phyloP scores from a whole-genome alignment of 768 basidiomycete genomes.

The Glaciozyma antarctica region DNA sequence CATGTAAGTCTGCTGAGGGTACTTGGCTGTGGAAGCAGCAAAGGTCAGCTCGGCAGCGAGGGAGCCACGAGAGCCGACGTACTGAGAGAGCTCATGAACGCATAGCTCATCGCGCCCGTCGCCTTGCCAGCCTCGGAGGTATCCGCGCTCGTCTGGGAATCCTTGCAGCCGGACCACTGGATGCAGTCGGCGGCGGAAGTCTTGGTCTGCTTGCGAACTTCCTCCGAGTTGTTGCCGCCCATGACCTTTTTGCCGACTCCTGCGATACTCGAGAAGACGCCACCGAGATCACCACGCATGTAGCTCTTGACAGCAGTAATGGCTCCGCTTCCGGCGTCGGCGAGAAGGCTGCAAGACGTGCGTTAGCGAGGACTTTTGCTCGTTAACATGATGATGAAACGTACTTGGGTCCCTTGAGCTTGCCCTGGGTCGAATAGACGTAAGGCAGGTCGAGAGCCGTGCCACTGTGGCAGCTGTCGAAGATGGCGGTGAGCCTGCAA shows the following conservation, averaged over 20 bases:
- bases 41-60: background rate
- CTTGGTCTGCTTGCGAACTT: slow-evolving; percentile 50
- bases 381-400: background rate
- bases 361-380: background rate
- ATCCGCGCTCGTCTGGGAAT: slow-evolving; percentile 44
- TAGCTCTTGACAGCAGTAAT: slow-evolving; percentile 69
- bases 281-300: slow-evolving; percentile 66
- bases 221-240: slow-evolving; percentile 55
- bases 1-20: slow-evolving; percentile 41
- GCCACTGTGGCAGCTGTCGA: slow-evolving; percentile 35
- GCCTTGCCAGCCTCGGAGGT: slow-evolving; percentile 43
- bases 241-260: slow-evolving; percentile 66
- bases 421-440: slow-evolving; percentile 35
- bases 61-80: background rate
- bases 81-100: slow-evolving; percentile 14
- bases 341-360: slow-evolving; percentile 37
- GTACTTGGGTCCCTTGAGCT: slow-evolving; percentile 35
- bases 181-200: slow-evolving; percentile 80
- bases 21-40: slow-evolving; percentile 34
- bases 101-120: slow-evolving; percentile 47
- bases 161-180: slow-evolving; percentile 39
- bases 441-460: slow-evolving; percentile 57
- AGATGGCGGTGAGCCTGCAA: slow-evolving; percentile 64
- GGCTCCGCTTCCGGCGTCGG: slow-evolving; percentile 78
- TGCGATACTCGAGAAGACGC: slow-evolving; percentile 63